These are phyloP conservation scores for Acer yangbiense DNA, from an alignment of 345 rosid genomes.

Conservation along the genomic window DNA sequence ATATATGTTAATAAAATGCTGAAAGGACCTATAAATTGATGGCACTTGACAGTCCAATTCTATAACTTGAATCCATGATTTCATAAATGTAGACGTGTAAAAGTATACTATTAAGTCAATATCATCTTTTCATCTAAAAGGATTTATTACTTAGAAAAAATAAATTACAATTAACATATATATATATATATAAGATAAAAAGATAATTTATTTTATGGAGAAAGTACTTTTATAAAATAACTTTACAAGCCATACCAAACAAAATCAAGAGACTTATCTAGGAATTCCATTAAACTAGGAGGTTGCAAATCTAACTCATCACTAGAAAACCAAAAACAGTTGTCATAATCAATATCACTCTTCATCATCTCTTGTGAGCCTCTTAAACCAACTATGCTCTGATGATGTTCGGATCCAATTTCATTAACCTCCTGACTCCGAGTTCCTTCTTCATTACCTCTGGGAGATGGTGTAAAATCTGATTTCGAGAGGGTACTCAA, in stretches of 20 bases:
- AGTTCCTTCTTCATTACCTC: background rate
- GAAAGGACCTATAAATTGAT: too few relatives aligned
- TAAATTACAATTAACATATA: too few relatives aligned
- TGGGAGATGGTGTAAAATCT: background rate
- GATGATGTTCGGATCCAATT: background rate
- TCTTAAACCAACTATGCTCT: background rate
- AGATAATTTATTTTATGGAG: too few relatives aligned
- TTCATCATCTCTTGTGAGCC: background rate
- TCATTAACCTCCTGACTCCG: background rate
- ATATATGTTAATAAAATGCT: too few relatives aligned
- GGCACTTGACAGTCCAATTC: too few relatives aligned
- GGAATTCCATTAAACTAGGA: conserved; percentile 23
- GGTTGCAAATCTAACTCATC: conserved; percentile 7
- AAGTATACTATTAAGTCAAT: too few relatives aligned
- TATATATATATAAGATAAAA: too few relatives aligned
- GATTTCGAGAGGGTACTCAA: background rate
- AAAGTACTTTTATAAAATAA: too few relatives aligned
- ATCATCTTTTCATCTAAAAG: too few relatives aligned
- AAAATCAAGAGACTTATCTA: conserved; percentile 29
- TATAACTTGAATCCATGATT: too few relatives aligned
- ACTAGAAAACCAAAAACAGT: conserved; percentile 21
- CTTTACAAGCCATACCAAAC: conserved; percentile 17
- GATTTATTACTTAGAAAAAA: too few relatives aligned
- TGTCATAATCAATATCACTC: conserved; percentile 5
- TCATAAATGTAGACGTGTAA: too few relatives aligned